Evolutionary conservation across 352 stramenopile species (phyloP).

Genomic region (Phytopythium vexans): DNA sequence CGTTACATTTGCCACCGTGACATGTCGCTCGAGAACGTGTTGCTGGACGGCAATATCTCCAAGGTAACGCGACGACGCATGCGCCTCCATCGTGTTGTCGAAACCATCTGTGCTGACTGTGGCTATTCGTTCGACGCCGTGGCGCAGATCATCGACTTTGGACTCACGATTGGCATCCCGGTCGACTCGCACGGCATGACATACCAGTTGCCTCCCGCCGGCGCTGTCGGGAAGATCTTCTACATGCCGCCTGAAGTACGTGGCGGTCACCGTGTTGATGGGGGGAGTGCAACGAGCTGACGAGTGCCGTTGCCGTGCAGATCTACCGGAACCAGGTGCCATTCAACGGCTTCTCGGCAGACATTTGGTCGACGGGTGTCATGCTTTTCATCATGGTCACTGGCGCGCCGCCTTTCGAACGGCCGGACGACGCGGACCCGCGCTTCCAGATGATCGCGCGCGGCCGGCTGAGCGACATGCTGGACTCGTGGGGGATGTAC

Average conservation of each 20-base stretch:
- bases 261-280: not conserved
- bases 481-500: slow-evolving; percentile 85
- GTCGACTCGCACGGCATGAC: slow-evolving; percentile 84
- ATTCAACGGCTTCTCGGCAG: slow-evolving; percentile 90
- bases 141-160: slow-evolving; percentile 84
- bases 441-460: slow-evolving; percentile 85
- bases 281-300: not conserved
- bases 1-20: slow-evolving; percentile 86
- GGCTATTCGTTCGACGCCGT: not conserved
- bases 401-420: slow-evolving; percentile 89
- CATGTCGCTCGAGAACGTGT: slow-evolving; percentile 86
- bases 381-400: slow-evolving; percentile 96
- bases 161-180: slow-evolving; percentile 79
- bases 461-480: slow-evolving; percentile 78
- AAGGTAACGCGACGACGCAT: slow-evolving; percentile 37
- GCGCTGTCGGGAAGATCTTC: slow-evolving; percentile 87
- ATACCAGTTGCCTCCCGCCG: slow-evolving; percentile 75
- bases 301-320: slow-evolving; percentile 15
- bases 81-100: not conserved
- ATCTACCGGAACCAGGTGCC: slow-evolving; percentile 88
- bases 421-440: slow-evolving; percentile 72
- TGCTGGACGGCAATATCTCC: slow-evolving; percentile 78
- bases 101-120: slow-evolving; percentile 1
- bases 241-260: slow-evolving; percentile 86
- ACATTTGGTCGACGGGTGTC: slow-evolving; percentile 93